phyloP scores from a whole-genome alignment of 169 alveolate genomes.

The Plasmodium coatneyi region DNA sequence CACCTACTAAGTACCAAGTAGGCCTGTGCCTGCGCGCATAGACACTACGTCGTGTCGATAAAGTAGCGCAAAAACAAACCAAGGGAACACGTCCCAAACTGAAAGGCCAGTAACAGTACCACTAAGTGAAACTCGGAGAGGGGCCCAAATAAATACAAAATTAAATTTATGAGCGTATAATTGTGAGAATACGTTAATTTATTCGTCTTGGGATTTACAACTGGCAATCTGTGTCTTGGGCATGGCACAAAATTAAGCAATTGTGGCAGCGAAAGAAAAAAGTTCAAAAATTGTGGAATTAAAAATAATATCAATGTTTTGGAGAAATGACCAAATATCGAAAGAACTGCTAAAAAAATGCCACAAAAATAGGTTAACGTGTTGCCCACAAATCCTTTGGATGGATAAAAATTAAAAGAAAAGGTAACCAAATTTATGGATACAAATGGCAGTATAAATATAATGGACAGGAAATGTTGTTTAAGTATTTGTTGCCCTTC shows the following conservation, averaged over 20 bases:
- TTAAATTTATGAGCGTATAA: constrained; percentile 89
- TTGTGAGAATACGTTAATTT: constrained; percentile 88
- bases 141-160: constrained; percentile 91
- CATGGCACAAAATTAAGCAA: constrained; percentile 89
- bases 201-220: constrained; percentile 85
- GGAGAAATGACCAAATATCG: constrained; percentile 93
- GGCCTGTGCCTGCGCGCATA: neutral
- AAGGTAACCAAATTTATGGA: constrained; percentile 88
- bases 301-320: constrained; percentile 92
- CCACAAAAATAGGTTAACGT: constrained; percentile 95
- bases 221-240: constrained; percentile 95
- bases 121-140: constrained; percentile 89
- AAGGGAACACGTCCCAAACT: constrained; percentile 85
- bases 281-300: constrained; percentile 93
- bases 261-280: constrained; percentile 91
- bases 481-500: constrained; percentile 72
- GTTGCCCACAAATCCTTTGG: constrained; percentile 95
- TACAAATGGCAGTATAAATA: constrained; percentile 90
- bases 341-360: constrained; percentile 93
- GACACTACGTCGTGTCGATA: constrained; percentile 38
- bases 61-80: constrained; percentile 89
- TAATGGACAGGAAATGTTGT: constrained; percentile 86
- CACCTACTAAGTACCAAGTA: neutral
- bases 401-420: constrained; percentile 91
- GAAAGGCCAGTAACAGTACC: constrained; percentile 81